Conservation (phyloP, 2,329 filamentous ascomycete species). For the Macrophomina pseudophaseolina region DNA sequence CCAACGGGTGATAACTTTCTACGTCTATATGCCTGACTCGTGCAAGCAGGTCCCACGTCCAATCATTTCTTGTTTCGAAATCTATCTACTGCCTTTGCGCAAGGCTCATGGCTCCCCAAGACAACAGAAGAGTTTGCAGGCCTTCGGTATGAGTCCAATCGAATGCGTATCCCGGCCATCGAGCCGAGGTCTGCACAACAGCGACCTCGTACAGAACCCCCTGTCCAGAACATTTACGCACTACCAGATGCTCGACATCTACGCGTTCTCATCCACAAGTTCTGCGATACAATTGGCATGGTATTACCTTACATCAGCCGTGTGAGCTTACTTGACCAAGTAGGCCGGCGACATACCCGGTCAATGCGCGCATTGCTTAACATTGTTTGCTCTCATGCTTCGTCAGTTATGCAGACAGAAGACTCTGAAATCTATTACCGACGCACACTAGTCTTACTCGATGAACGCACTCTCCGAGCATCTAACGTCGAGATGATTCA, state of each 20-base stretch:
- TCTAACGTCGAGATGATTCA: constrained; percentile 36
- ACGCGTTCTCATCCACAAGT: not conserved
- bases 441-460: constrained; percentile 33
- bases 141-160: not conserved
- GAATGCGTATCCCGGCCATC: not conserved
- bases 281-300: not conserved
- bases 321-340: not conserved
- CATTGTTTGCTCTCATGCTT: constrained; percentile 33
- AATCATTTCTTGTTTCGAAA: not conserved
- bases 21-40: too few species aligned
- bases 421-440: constrained; percentile 37
- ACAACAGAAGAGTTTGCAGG: not conserved
- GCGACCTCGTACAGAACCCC: not conserved
- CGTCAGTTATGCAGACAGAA: constrained; percentile 31
- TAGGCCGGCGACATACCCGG: not conserved
- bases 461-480: constrained; percentile 34
- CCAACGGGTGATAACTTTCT: too few species aligned
- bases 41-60: not conserved
- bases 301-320: not conserved
- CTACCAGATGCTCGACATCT: not conserved
- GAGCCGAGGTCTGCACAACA: not conserved
- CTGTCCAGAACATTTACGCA: too few species aligned
- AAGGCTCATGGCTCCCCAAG: not conserved
- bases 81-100: not conserved
- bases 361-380: not conserved